Evolutionary conservation across 352 stramenopile genomes (phyloP).

Genomic region (Globisporangium splendens): DNA sequence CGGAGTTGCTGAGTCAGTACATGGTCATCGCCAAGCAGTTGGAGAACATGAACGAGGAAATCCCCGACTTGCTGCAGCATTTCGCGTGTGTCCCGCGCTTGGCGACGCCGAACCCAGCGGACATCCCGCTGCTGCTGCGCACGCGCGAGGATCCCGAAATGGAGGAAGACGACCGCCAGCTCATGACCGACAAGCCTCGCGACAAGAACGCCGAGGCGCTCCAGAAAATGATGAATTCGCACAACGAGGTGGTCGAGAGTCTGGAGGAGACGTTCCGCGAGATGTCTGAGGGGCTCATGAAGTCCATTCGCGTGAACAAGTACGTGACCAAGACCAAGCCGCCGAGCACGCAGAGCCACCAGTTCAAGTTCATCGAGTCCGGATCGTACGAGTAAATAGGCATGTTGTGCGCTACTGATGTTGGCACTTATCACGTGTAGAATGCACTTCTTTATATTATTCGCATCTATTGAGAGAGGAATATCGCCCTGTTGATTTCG

Average conservation of each 20-base stretch:
- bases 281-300: constrained; percentile 81
- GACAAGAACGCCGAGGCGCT: constrained; percentile 67
- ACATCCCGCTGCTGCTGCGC: constrained; percentile 74
- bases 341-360: constrained; percentile 66
- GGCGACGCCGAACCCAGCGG: constrained; percentile 70
- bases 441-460: too few relatives aligned
- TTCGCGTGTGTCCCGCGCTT: constrained; percentile 82
- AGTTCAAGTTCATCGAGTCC: constrained; percentile 88
- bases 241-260: constrained; percentile 77
- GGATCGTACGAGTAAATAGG: constrained; percentile 48
- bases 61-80: constrained; percentile 80
- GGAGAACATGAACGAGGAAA: constrained; percentile 88
- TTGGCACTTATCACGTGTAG: too few relatives aligned
- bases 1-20: constrained; percentile 80
- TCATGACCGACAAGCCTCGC: constrained; percentile 63
- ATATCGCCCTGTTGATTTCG: neutral
- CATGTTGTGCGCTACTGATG: neutral
- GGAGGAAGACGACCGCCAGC: constrained; percentile 74
- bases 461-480: too few relatives aligned
- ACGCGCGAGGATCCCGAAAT: constrained; percentile 85
- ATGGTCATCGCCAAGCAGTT: constrained; percentile 86
- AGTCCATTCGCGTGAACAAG: constrained; percentile 82
- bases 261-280: constrained; percentile 82
- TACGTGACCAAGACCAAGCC: constrained; percentile 81
- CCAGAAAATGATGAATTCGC: constrained; percentile 53